Base-by-base conservation (phyloP, 2,329 filamentous ascomycete genomes). In the Aspergillus udagawae region DNA sequence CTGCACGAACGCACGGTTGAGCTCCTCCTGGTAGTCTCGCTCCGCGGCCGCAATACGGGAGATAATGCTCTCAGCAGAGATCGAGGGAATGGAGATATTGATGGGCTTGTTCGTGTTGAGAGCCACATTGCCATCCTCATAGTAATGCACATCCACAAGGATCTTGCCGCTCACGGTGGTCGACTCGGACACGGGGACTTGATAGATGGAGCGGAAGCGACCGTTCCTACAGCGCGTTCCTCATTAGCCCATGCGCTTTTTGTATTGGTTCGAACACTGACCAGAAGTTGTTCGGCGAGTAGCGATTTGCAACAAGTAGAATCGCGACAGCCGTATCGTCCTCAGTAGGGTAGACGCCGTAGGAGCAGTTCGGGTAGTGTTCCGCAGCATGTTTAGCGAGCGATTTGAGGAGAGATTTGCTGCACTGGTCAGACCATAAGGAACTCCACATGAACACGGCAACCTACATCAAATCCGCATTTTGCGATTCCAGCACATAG, bases 231-330 rank as follows among this genome's bases (percentile, higher is more conserved):
- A 53, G 50, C 49, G 35, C 7, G 32, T 38, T 6, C 14, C 32
- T 38, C 32, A 1, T 38, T 38, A 38, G 32, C 14, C 14, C 32
- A 38, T 55, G 20, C 51, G 5, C 25, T 25, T 25, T 25, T 25
- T 25, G 25, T 25, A 25, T 25, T 25, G 25, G 25, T 25, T 25
- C 25, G 25, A 4, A 25, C 8, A 41, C 77, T 45, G 79, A 92
- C 92, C 94, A 97, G 82, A 92, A 99, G 82, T 99, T 99, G 73
- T 92, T 91, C 7, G 95, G 94, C 68, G 90, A 96, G 80, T 97
- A 97, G 76, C 97, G 97, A 81, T 94, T 97, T 56, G 92, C 90
- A 51, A 96, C 92, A 52, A 96, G 86, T 54, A 96, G 77, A 62
- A 97, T 81, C 50, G 92, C 91, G 59, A 97, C 77, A 66, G 87